Conservation (phyloP, 2,329 filamentous ascomycete genomes). For the Ophiobolus disseminans region DNA sequence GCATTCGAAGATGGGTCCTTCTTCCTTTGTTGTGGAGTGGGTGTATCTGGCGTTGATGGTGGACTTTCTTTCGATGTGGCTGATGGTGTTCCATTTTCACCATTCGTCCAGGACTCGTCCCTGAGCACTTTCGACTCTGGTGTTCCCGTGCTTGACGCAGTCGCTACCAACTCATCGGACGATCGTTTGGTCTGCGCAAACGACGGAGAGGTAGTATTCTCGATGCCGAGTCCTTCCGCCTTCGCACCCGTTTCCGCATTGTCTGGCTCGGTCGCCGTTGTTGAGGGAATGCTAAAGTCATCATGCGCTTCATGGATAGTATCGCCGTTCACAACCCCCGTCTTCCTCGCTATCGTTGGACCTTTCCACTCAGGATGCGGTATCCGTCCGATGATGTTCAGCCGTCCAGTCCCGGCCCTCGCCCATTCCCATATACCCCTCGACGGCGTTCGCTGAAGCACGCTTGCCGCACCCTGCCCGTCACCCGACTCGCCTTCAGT, state of each 20-base stretch:
- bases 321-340: constrained; percentile 13
- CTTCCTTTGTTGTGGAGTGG: constrained; percentile 28
- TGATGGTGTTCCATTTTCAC: constrained; percentile 19
- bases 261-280: constrained; percentile 29
- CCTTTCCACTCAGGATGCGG: constrained; percentile 40
- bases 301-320: constrained; percentile 27
- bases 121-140: constrained; percentile 23
- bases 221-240: constrained; percentile 34
- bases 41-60: constrained; percentile 26
- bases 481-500: constrained; percentile 10
- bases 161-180: constrained; percentile 43
- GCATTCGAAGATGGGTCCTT: constrained; percentile 9
- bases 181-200: constrained; percentile 45
- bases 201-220: constrained; percentile 22
- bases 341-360: constrained; percentile 20
- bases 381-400: constrained; percentile 39
- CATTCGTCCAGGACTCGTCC: constrained; percentile 21
- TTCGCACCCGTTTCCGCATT: constrained; percentile 26
- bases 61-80: constrained; percentile 16
- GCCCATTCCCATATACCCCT: constrained; percentile 47
- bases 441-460: constrained; percentile 24
- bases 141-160: constrained; percentile 32
- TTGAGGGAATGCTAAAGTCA: constrained; percentile 41
- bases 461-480: constrained; percentile 2
- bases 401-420: constrained; percentile 33